Conservation (phyloP, 169 alveolate genomes). For the Cryptosporidium andersoni region DNA sequence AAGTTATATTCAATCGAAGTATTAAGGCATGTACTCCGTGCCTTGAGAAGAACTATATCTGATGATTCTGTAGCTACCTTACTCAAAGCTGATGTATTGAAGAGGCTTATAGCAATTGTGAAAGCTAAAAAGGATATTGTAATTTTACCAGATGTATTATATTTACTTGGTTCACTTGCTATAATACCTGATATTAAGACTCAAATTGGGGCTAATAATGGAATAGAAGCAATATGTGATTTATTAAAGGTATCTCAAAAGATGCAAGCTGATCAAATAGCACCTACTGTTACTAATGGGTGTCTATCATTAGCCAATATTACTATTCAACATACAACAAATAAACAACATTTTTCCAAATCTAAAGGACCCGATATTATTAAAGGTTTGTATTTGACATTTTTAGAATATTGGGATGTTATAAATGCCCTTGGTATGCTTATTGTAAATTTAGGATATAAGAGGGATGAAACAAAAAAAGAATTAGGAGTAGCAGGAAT, state of each 20-base stretch:
- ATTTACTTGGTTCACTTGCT: constrained; percentile 84
- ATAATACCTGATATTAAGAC: constrained; percentile 81
- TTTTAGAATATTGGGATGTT: constrained; percentile 82
- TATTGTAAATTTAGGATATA: constrained; percentile 85
- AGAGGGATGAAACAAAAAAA: constrained; percentile 85
- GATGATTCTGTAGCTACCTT: constrained; percentile 82
- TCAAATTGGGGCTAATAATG: constrained; percentile 80
- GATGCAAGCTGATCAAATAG: constrained; percentile 77
- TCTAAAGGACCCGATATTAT: constrained; percentile 87
- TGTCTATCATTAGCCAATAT: constrained; percentile 89
- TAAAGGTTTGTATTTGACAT: constrained; percentile 79
- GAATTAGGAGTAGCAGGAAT: constrained; percentile 85
- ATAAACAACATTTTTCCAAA: constrained; percentile 80
- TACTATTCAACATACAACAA: constrained; percentile 84
- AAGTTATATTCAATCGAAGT: constrained; percentile 75
- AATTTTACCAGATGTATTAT: constrained; percentile 84
- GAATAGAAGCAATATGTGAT: constrained; percentile 77
- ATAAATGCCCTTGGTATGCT: constrained; percentile 87
- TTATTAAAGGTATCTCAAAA: constrained; percentile 75
- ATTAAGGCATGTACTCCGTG: constrained; percentile 84
- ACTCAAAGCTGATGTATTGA: constrained; percentile 79
- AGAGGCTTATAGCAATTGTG: constrained; percentile 72
- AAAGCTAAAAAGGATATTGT: constrained; percentile 76
- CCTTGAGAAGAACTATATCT: constrained; percentile 83
- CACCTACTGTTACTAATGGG: constrained; percentile 83